Conservation (phyloP, 2,329 filamentous ascomycete genomes). For the Chaetomium globosum region DNA sequence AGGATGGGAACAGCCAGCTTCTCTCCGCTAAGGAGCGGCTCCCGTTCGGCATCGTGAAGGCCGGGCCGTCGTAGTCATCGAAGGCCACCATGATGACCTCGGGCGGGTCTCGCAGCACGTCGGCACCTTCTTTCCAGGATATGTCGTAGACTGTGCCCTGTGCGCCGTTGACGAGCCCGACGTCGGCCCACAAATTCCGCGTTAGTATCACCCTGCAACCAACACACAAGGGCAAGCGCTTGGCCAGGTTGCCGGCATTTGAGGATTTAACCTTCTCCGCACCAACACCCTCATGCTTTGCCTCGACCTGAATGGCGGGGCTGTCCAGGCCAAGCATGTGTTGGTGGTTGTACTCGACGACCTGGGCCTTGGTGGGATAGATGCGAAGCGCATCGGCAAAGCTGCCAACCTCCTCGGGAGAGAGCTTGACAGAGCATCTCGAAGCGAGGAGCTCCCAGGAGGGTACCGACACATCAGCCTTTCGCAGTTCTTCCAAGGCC, state of each 20-base stretch:
- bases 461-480: slow-evolving; percentile 1
- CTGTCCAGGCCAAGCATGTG: slow-evolving; percentile 16
- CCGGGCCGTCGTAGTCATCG: slow-evolving; percentile 15
- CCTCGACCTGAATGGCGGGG: slow-evolving; percentile 12
- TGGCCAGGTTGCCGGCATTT: slow-evolving; percentile 15
- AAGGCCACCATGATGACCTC: slow-evolving; percentile 23
- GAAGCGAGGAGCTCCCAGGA: slow-evolving; percentile 19
- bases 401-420: slow-evolving; percentile 12
- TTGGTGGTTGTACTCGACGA: slow-evolving; percentile 13
- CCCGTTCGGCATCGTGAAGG: slow-evolving; percentile 9
- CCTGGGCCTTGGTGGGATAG: slow-evolving; percentile 16
- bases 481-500: slow-evolving; percentile 14
- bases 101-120: background rate
- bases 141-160: slow-evolving; percentile 16
- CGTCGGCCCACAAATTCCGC: slow-evolving; percentile 19
- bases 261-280: slow-evolving; percentile 15
- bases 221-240: slow-evolving; percentile 16
- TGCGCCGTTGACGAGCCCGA: slow-evolving; percentile 21
- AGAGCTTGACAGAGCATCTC: slow-evolving; percentile 19
- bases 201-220: slow-evolving; percentile 21
- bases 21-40: slow-evolving; percentile 10
- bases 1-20: slow-evolving; percentile 15
- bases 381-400: slow-evolving; percentile 17
- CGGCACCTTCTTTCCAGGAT: slow-evolving; percentile 8
- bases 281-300: slow-evolving; percentile 12